Evolutionary conservation across 2,329 filamentous ascomycete genomes (phyloP).

Genomic region (Pseudopithomyces maydicus): DNA sequence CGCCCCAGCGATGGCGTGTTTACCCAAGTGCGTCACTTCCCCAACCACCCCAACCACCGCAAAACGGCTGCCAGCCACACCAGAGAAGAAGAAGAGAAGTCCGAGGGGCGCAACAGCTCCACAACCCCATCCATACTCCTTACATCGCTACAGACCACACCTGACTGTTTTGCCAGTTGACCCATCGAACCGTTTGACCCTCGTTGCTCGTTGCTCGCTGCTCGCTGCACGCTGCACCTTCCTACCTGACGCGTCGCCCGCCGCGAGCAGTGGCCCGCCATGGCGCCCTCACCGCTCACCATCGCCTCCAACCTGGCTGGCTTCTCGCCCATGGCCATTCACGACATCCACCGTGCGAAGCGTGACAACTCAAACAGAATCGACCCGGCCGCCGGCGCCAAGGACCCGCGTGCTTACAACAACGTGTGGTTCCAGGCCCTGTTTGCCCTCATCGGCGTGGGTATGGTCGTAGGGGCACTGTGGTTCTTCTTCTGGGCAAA

Average conservation of each 20-base stretch:
- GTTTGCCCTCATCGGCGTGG: slow-evolving; percentile 81
- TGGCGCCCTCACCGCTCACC: slow-evolving; percentile 38
- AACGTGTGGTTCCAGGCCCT: slow-evolving; percentile 75
- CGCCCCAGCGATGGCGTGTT: slow-evolving; percentile 3
- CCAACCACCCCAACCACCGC: slow-evolving; percentile 5
- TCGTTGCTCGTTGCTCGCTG: not conserved
- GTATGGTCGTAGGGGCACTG: slow-evolving; percentile 74
- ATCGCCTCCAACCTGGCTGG: slow-evolving; percentile 21
- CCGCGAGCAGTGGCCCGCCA: slow-evolving; percentile 21
- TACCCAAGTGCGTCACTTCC: slow-evolving; percentile 4
- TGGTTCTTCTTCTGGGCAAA: slow-evolving; percentile 99
- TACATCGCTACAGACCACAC: slow-evolving; percentile 12
- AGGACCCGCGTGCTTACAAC: slow-evolving; percentile 47
- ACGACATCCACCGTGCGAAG: slow-evolving; percentile 33
- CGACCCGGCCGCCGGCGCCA: slow-evolving; percentile 41
- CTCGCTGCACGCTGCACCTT: not conserved
- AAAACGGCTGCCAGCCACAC: not conserved
- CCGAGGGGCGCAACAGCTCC: slow-evolving; percentile 6
- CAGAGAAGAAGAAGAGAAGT: slow-evolving; percentile 2
- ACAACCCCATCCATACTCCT: slow-evolving; percentile 8
- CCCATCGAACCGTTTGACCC: slow-evolving; percentile 2
- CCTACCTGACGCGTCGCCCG: not conserved
- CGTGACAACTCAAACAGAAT: slow-evolving; percentile 25
- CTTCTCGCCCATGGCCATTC: slow-evolving; percentile 38
- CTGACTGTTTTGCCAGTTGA: slow-evolving; percentile 6